A percentile compares a stretch with the other conserved stretches of the same genome.
These are phyloP conservation scores for Kwoniella dejecticola DNA, from an alignment of 768 basidiomycete species.

Conservation along the genomic window DNA sequence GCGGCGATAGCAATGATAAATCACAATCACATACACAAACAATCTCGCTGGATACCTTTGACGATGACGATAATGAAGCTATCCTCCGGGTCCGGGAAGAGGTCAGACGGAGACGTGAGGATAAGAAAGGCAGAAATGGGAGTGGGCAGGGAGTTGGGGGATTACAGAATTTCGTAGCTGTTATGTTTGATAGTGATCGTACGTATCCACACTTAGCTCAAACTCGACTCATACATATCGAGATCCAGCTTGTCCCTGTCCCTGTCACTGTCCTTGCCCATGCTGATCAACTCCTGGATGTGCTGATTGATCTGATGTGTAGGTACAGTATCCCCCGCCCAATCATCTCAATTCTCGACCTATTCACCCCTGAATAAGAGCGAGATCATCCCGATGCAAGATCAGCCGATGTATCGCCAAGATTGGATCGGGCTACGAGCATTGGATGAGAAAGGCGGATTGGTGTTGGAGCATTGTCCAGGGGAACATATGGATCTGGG, in stretches of 20 bases:
- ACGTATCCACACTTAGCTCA: conserved; percentile 18
- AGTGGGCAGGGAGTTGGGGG: conserved; percentile 28
- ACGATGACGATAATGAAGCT: conserved; percentile 15
- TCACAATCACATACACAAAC: too few species aligned
- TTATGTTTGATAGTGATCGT: conserved; percentile 54
- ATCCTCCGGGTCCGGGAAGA: too few species aligned
- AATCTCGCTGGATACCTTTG: too few species aligned
- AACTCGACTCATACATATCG: too few species aligned
- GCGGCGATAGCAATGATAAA: conserved; percentile 8
- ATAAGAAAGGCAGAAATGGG: conserved; percentile 14
- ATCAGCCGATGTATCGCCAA: conserved; percentile 39
- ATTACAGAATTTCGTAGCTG: conserved; percentile 43
- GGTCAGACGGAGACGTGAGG: conserved; percentile 13
- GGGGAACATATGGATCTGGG: conserved; percentile 55
- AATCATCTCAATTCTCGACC: conserved; percentile 51
- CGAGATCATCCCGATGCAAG: conserved; percentile 28
- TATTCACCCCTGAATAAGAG: conserved; percentile 42
- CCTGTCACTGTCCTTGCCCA: too few species aligned
- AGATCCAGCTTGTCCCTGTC: too few species aligned
- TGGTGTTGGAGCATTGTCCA: conserved; percentile 42
- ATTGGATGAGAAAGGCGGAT: conserved; percentile 32
- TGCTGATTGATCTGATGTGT: neutral
- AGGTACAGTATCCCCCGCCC: conserved; percentile 52
- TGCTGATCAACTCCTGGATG: neutral
- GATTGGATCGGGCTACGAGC: conserved; percentile 50